phyloP scores from a whole-genome alignment of 768 basidiomycete species.

The Panaeolus cyanescens region DNA sequence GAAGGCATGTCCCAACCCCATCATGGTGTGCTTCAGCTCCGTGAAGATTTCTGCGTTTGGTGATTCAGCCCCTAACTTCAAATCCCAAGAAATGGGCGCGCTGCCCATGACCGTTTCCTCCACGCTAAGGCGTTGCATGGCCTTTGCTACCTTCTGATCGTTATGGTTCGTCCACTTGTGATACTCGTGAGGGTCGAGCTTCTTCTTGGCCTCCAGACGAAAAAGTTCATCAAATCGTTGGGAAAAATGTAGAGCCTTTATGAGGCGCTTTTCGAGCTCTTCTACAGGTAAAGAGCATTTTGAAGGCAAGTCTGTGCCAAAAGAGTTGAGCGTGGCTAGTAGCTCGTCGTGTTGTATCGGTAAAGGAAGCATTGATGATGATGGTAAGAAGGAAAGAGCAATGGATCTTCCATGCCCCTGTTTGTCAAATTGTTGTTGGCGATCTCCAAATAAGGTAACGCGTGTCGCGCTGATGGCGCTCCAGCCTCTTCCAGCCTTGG shows the following conservation, averaged over 20 bases:
- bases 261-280: background rate
- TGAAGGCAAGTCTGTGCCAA: background rate
- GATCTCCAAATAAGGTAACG: too few relatives aligned
- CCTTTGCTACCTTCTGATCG: background rate
- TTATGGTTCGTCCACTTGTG: background rate
- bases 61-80: background rate
- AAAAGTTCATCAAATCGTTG: background rate
- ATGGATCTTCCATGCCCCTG: too few relatives aligned
- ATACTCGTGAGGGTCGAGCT: background rate
- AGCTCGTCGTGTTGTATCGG: background rate
- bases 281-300: background rate
- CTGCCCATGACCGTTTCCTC: background rate
- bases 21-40: background rate
- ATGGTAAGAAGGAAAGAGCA: background rate
- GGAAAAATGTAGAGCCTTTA: background rate
- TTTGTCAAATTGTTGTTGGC: background rate
- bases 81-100: background rate
- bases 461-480: too few relatives aligned
- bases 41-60: background rate
- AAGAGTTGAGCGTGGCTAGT: background rate
- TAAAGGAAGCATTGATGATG: background rate
- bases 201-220: background rate
- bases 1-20: background rate
- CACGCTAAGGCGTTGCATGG: background rate
- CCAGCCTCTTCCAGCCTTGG: too few relatives aligned